These are phyloP conservation scores for Sergeia podlipaevii DNA, from an alignment of 208 protist genomes.

Conservation along the genomic window DNA sequence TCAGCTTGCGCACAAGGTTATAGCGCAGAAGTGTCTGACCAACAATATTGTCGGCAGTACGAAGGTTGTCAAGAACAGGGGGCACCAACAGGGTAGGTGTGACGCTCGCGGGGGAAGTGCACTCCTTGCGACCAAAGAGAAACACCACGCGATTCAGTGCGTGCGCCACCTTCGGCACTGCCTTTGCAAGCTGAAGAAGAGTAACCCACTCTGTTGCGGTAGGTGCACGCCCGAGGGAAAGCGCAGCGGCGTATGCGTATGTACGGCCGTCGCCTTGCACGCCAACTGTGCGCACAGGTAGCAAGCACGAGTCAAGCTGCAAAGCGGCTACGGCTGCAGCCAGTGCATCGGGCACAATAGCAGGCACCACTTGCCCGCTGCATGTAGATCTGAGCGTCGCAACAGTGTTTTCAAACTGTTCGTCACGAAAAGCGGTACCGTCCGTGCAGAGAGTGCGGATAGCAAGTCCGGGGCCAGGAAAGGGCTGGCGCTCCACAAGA, in stretches of 20 bases:
- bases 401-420: constrained; percentile 37
- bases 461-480: constrained; percentile 97
- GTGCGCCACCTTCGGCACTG: constrained; percentile 91
- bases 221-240: constrained; percentile 63
- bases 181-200: constrained; percentile 71
- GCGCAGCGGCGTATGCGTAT: constrained; percentile 91
- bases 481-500: constrained; percentile 93
- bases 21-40: constrained; percentile 74
- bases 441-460: constrained; percentile 95
- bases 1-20: constrained; percentile 77
- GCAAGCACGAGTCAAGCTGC: constrained; percentile 39
- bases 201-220: constrained; percentile 58
- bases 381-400: constrained; percentile 28
- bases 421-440: constrained; percentile 49
- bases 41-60: constrained; percentile 87
- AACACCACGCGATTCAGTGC: constrained; percentile 93
- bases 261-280: constrained; percentile 97
- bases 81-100: constrained; percentile 73
- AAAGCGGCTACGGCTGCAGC: constrained; percentile 4
- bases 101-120: constrained; percentile 24
- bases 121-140: constrained; percentile 69
- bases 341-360: neutral
- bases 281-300: constrained; percentile 94
- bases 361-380: constrained; percentile 1
- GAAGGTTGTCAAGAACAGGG: constrained; percentile 86